These are phyloP conservation scores for Talaromyces stipitatus DNA, from an alignment of 495 filamentous ascomycete genomes.

Conservation along the genomic window DNA sequence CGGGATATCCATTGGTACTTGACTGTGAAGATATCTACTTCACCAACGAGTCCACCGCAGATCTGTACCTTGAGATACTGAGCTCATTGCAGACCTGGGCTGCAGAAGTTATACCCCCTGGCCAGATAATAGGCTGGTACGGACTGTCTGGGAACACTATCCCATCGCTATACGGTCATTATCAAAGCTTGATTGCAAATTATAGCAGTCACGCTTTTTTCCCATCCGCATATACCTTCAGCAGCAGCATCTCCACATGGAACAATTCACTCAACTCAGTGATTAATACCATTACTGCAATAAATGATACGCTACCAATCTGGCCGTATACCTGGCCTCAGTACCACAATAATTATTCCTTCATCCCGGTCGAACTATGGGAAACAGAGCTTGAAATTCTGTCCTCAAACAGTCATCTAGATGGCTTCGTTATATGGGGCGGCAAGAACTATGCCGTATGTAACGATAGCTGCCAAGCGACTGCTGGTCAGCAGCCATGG, in stretches of 20 bases:
- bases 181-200: background rate
- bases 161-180: background rate
- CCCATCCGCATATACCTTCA: background rate
- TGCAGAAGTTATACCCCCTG: background rate
- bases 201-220: background rate
- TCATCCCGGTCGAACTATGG: background rate
- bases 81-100: background rate
- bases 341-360: background rate
- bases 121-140: background rate
- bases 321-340: background rate
- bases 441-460: background rate
- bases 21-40: background rate
- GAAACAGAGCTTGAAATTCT: background rate
- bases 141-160: background rate
- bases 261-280: background rate
- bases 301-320: background rate
- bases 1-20: background rate
- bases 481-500: background rate
- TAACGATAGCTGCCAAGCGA: background rate
- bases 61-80: background rate
- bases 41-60: background rate
- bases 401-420: background rate
- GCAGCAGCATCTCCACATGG: background rate
- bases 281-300: background rate
- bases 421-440: background rate